Percentiles rank a stretch among this genome's conserved stretches.
Conservation (phyloP, 139 green algal species). For the Chloropicon primus region DNA sequence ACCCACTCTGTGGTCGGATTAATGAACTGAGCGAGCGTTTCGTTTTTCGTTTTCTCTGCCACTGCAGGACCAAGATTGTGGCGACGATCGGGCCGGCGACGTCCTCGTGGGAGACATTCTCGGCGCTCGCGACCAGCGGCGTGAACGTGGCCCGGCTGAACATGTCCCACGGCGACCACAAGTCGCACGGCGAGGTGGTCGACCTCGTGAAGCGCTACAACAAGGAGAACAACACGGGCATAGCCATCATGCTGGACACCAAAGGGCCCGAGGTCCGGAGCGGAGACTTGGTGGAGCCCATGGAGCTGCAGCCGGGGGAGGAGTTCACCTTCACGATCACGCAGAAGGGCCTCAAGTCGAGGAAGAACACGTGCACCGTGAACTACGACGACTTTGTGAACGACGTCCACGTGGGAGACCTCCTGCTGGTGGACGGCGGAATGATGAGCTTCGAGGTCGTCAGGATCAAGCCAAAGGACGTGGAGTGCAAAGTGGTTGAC, state of each 20-base stretch:
- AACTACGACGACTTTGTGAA: slow-evolving; percentile 72
- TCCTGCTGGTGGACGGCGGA: slow-evolving; percentile 51
- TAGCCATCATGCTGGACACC: slow-evolving; percentile 69
- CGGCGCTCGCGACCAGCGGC: slow-evolving; percentile 44
- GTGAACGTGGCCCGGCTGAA: slow-evolving; percentile 68
- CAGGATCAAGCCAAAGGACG: slow-evolving; percentile 55
- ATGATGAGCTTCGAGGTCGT: slow-evolving; percentile 50
- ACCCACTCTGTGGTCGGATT: too few relatives aligned
- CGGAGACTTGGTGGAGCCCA: slow-evolving; percentile 54
- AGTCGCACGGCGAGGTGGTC: slow-evolving; percentile 49
- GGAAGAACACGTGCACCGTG: slow-evolving; percentile 29
- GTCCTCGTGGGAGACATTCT: slow-evolving; percentile 38
- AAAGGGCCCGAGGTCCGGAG: slow-evolving; percentile 66
- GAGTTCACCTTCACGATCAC: slow-evolving; percentile 49
- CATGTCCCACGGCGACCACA: slow-evolving; percentile 66
- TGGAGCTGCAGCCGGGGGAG: slow-evolving; percentile 40
- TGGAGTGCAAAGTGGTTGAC: slow-evolving; percentile 48
- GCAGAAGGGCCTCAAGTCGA: slow-evolving; percentile 35
- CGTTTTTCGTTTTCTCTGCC: too few relatives aligned
- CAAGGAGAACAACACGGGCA: slow-evolving; percentile 8
- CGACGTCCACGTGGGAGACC: slow-evolving; percentile 53
- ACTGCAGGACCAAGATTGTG: slow-evolving; percentile 59
- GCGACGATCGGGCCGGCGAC: slow-evolving; percentile 61
- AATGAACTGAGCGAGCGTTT: too few relatives aligned
- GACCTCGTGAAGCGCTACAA: slow-evolving; percentile 69